Base-by-base conservation (phyloP, 805 yeast species). In the Schizosaccharomyces octosporus region DNA sequence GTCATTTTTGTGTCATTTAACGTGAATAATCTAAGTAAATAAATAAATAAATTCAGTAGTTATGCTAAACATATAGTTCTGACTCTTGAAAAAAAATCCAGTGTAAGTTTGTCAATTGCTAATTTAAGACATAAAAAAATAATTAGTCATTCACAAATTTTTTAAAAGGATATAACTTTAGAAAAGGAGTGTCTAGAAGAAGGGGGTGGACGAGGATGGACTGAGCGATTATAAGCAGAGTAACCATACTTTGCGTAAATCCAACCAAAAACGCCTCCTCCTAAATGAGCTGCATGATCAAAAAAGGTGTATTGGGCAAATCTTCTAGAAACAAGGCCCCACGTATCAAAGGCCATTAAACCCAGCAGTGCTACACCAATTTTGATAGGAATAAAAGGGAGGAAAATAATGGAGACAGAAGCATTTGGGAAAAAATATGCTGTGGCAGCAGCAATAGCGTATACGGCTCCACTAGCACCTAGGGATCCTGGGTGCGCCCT, bases 241-340 rank as follows among this genome's bases (percentile, higher is more conserved):
- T 51, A 51, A 29, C 57, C 57, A 29, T 51, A 51, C n/a, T 51
- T 51, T 17, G 57, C 57, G 21, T 51, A 51, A 5, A 51, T 11
- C 60, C 60, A 57, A 5, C 60, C 60, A 36, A 57, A 57, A 19
- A 31, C 19, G 3, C 48, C 60, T 29, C 60, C 60, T 32, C 60
- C 60, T 5, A 57, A n/a, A 32, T 57, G 60, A 19, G 60, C 60
- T 29, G 48, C 60, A 36, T 57, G 60, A 36, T 57, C 60, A 15
- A 51, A 19, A 29, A 51, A 29, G 19, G 57, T 51, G 27, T 29
- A 57, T 17, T 36, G 11, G 27, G 48, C 41, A 29, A 29, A 55
- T 24, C 51, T 4, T 36, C 21, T n/a, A 15, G 27, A 19, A 36
- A 57, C 21, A n/a, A 57, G 27, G 1, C 60, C 60, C 60, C 48